Evolutionary conservation across 768 basidiomycete genomes (phyloP).

Genomic region (Auriscalpium vulgare): DNA sequence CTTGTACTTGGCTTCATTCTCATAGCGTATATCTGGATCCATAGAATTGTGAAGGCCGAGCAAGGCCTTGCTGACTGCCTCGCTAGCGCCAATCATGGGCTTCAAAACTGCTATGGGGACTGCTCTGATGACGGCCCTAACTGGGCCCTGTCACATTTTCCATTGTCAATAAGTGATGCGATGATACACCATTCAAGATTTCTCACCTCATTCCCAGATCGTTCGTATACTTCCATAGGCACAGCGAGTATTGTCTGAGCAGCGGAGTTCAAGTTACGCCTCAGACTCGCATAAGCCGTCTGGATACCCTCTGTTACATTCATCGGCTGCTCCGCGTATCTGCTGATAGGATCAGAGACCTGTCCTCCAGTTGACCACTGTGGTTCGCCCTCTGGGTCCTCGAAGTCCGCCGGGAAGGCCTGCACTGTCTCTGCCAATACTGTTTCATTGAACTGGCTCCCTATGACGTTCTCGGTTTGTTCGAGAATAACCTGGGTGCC

Average conservation of each 20-base stretch:
- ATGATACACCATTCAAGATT: not conserved
- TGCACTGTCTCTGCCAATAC: conserved; percentile 62
- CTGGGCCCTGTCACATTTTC: conserved; percentile 60
- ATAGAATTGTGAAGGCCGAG: conserved; percentile 89
- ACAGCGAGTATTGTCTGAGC: conserved; percentile 98
- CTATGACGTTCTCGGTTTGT: conserved; percentile 86
- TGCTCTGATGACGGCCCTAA: conserved; percentile 90
- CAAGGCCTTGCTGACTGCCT: conserved; percentile 93
- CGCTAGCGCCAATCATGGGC: conserved; percentile 97
- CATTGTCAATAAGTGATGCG: conserved; percentile 1
- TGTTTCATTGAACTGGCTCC: conserved; percentile 62
- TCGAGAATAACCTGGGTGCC: conserved; percentile 98
- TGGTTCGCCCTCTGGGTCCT: conserved; percentile 20
- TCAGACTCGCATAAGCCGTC: conserved; percentile 84
- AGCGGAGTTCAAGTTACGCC: conserved; percentile 81
- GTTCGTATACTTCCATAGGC: conserved; percentile 98
- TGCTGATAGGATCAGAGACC: conserved; percentile 57
- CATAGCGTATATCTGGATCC: conserved; percentile 75
- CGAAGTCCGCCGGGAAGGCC: conserved; percentile 19
- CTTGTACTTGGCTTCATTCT: conserved; percentile 94
- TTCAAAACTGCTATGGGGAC: conserved; percentile 96
- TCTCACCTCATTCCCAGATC: conserved; percentile 82
- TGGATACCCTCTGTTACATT: conserved; percentile 83
- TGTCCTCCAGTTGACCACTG: conserved; percentile 38
- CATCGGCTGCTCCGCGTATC: conserved; percentile 86